phyloP scores from a whole-genome alignment of 805 yeast species.

The Henningerozyma blattae region DNA sequence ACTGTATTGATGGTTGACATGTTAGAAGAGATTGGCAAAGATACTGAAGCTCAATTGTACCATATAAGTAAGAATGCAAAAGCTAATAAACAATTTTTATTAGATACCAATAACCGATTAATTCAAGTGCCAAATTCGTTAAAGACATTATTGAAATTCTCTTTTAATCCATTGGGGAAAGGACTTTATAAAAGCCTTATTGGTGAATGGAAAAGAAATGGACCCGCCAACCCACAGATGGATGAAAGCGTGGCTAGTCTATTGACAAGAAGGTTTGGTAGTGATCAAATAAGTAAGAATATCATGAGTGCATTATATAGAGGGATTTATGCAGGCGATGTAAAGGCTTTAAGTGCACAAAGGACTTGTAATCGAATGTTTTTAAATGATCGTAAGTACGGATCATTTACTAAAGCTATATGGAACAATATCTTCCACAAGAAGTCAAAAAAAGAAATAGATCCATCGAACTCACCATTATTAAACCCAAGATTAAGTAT shows the following conservation, averaged over 20 bases:
- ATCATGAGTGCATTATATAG: conserved; percentile 72
- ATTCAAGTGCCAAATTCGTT: conserved; percentile 42
- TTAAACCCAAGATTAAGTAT: conserved; percentile 12
- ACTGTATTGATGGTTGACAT: conserved; percentile 56
- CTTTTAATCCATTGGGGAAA: conserved; percentile 31
- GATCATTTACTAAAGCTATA: conserved; percentile 36
- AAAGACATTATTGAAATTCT: conserved; percentile 25
- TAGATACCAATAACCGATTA: conserved; percentile 35
- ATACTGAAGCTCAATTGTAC: conserved; percentile 31
- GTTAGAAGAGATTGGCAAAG: conserved; percentile 33
- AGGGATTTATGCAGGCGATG: conserved; percentile 89
- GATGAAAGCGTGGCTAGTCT: conserved; percentile 72
- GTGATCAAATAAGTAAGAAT: conserved; percentile 31
- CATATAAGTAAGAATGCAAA: conserved; percentile 45
- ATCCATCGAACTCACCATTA: no score
- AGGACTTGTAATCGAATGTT: conserved; percentile 46
- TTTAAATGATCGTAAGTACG: conserved; percentile 45
- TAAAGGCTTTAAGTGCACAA: conserved; percentile 48
- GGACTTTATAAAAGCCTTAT: conserved; percentile 34
- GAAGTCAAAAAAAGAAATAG: not conserved
- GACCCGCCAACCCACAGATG: conserved; percentile 14
- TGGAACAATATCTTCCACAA: not conserved
- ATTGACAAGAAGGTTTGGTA: conserved; percentile 57
- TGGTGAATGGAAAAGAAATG: conserved; percentile 37
- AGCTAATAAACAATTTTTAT: conserved; percentile 64